phyloP scores from a whole-genome alignment of 768 basidiomycete species.

The Coprinopsis cinerea region DNA sequence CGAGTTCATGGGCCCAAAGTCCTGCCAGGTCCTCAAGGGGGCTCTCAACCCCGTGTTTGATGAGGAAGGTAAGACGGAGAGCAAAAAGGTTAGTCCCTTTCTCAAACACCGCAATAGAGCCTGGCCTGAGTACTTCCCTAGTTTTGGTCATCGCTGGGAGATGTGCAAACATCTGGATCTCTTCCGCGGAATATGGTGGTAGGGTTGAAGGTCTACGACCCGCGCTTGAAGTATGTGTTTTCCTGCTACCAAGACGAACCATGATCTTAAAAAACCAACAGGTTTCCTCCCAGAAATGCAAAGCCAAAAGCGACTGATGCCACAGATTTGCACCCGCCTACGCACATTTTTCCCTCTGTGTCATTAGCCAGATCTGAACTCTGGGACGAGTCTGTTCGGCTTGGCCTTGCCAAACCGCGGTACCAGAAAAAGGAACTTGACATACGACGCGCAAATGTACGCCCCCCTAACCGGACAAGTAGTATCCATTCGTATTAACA shows the following conservation, averaged over 20 bases:
- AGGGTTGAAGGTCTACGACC: slow-evolving; percentile 79
- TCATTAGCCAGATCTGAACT: slow-evolving; percentile 60
- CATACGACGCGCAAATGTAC: slow-evolving; percentile 68
- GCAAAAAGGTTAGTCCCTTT: too few species aligned
- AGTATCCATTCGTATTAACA: not conserved
- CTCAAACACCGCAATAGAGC: too few species aligned
- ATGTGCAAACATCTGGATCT: slow-evolving; percentile 59
- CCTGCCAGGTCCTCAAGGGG: slow-evolving; percentile 68
- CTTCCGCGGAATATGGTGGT: slow-evolving; percentile 72
- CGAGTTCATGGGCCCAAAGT: slow-evolving; percentile 85
- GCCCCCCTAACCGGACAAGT: slow-evolving; percentile 2
- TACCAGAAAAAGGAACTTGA: slow-evolving; percentile 87
- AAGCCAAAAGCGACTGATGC: slow-evolving; percentile 29
- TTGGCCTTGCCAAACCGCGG: slow-evolving; percentile 48
- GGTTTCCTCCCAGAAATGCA: slow-evolving; percentile 81
- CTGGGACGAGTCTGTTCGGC: slow-evolving; percentile 61
- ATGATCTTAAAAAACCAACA: too few species aligned
- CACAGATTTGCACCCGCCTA: slow-evolving; percentile 19
- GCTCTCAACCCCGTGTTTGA: slow-evolving; percentile 45
- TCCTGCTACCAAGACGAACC: too few species aligned
- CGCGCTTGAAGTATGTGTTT: slow-evolving; percentile 66
- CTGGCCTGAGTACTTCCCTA: slow-evolving; percentile 25
- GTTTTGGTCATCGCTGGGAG: slow-evolving; percentile 64
- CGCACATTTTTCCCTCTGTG: slow-evolving; percentile 48
- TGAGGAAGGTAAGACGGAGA: slow-evolving; percentile 42